Conservation (phyloP, 352 stramenopile genomes). For the Achlya hypogyna region DNA sequence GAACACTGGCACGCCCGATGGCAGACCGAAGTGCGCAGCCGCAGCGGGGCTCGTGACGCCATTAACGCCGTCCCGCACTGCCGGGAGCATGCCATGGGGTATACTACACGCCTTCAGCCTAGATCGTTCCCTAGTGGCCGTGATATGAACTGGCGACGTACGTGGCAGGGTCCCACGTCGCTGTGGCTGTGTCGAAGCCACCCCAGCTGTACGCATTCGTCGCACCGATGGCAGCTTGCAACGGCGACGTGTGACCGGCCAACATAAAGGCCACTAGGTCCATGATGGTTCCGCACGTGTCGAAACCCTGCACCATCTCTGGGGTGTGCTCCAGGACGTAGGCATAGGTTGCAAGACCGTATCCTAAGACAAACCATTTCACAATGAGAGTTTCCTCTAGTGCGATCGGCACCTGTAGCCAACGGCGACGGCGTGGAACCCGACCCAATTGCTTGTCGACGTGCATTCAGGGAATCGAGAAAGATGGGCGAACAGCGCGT, state of each 20-base stretch:
- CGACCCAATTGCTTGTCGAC: slow-evolving; percentile 22
- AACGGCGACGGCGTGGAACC: slow-evolving; percentile 1
- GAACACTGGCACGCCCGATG: slow-evolving; percentile 30
- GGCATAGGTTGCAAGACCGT: slow-evolving; percentile 59
- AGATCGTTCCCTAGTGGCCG: too few species aligned
- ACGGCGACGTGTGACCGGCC: slow-evolving; percentile 36
- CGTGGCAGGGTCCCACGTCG: slow-evolving; percentile 37
- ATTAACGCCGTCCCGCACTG: slow-evolving; percentile 35
- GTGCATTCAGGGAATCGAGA: slow-evolving; percentile 25
- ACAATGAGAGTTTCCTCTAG: neutral
- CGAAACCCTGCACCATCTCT: slow-evolving; percentile 34
- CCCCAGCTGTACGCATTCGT: slow-evolving; percentile 76
- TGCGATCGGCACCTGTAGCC: neutral
- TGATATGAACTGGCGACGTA: slow-evolving; percentile 25
- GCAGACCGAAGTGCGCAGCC: slow-evolving; percentile 26
- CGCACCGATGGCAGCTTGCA: slow-evolving; percentile 47
- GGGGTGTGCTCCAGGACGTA: slow-evolving; percentile 36
- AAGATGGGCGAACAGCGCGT: slow-evolving; percentile 57
- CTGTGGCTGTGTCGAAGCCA: slow-evolving; percentile 33
- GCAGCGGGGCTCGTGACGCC: slow-evolving; percentile 22
- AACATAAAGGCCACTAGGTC: slow-evolving; percentile 67
- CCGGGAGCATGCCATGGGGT: slow-evolving; percentile 48
- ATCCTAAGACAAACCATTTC: slow-evolving; percentile 40
- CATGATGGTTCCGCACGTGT: slow-evolving; percentile 71
- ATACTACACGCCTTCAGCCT: slow-evolving; percentile 52